These are phyloP conservation scores for Aspergillus arachidicola DNA, from an alignment of 2,329 filamentous ascomycete genomes.

Conservation along the genomic window DNA sequence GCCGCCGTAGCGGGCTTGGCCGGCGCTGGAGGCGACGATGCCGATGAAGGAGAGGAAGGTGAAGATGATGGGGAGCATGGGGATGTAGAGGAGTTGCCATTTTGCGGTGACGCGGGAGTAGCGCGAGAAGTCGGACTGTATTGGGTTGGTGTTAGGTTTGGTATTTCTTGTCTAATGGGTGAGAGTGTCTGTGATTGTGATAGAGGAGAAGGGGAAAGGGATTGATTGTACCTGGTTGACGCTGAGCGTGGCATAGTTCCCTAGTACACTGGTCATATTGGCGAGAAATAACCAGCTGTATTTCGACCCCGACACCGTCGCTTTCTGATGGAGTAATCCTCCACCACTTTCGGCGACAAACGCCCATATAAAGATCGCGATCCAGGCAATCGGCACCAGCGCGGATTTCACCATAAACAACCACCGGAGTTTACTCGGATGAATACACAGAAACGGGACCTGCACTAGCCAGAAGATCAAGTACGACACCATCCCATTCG, in stretches of 20 bases:
- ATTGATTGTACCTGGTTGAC: constrained; percentile 45
- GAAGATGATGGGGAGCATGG: constrained; percentile 55
- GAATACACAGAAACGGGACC: constrained; percentile 48
- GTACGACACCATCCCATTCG: constrained; percentile 48
- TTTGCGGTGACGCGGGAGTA: constrained; percentile 52
- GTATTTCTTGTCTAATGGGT: too few species aligned
- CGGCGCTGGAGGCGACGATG: constrained; percentile 43
- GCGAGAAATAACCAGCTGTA: constrained; percentile 60
- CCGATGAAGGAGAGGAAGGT: constrained; percentile 57
- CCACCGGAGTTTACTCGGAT: constrained; percentile 43
- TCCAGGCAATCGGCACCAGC: constrained; percentile 60
- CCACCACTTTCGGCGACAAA: constrained; percentile 59
- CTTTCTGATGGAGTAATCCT: constrained; percentile 48
- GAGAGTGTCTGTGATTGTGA: too few species aligned
- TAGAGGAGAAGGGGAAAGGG: too few species aligned
- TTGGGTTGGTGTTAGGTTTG: too few species aligned
- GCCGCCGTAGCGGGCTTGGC: constrained; percentile 39
- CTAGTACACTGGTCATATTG: constrained; percentile 52
- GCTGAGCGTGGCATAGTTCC: constrained; percentile 55
- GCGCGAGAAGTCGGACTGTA: constrained; percentile 58
- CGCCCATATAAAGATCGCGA: constrained; percentile 66
- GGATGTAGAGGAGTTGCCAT: constrained; percentile 55
- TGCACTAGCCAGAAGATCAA: constrained; percentile 50
- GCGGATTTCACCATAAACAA: constrained; percentile 43
- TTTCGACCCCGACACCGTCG: constrained; percentile 50